Evolutionary conservation across 805 yeast species (phyloP).

Genomic region (Yueomyces sp.): DNA sequence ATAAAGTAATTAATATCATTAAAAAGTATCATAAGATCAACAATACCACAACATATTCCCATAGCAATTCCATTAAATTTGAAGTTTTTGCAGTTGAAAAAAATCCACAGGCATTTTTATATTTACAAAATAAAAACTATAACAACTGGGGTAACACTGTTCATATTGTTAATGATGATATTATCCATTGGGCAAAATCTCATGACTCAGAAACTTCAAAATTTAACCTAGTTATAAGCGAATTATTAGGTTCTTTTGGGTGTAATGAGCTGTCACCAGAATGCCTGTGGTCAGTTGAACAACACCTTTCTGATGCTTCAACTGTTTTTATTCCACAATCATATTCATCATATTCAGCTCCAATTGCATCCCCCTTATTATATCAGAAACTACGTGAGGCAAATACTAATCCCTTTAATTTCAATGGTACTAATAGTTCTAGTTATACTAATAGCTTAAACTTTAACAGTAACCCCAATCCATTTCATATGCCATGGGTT

Average conservation of each 20-base stretch:
- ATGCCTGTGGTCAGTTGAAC: slow-evolving; percentile 38
- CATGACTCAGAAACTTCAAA: slow-evolving; percentile 18
- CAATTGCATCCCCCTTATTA: slow-evolving; percentile 47
- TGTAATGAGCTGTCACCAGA: slow-evolving; percentile 89
- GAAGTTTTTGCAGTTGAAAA: slow-evolving; percentile 47
- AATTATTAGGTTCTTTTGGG: slow-evolving; percentile 81
- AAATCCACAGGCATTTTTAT: slow-evolving; percentile 45
- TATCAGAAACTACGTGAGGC: slow-evolving; percentile 23
- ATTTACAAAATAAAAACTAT: slow-evolving; percentile 35
- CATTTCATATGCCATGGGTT: slow-evolving; percentile 34
- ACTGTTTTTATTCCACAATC: slow-evolving; percentile 53
- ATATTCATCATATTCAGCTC: slow-evolving; percentile 50
- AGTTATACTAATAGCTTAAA: slow-evolving; percentile 3
- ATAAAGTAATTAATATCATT: slow-evolving; percentile 34
- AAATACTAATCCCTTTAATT: background rate
- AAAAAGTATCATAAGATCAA: slow-evolving; percentile 15
- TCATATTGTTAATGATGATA: slow-evolving; percentile 42
- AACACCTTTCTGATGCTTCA: slow-evolving; percentile 24
- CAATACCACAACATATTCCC: slow-evolving; percentile 22
- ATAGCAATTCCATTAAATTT: too few species aligned
- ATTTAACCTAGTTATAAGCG: slow-evolving; percentile 58
- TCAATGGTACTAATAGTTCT: background rate
- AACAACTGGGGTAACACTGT: slow-evolving; percentile 42
- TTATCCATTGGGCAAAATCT: slow-evolving; percentile 32
- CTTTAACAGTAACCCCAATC: background rate